phyloP scores from a whole-genome alignment of 2,329 filamentous ascomycete species.

The Ceratocystis huliohia region DNA sequence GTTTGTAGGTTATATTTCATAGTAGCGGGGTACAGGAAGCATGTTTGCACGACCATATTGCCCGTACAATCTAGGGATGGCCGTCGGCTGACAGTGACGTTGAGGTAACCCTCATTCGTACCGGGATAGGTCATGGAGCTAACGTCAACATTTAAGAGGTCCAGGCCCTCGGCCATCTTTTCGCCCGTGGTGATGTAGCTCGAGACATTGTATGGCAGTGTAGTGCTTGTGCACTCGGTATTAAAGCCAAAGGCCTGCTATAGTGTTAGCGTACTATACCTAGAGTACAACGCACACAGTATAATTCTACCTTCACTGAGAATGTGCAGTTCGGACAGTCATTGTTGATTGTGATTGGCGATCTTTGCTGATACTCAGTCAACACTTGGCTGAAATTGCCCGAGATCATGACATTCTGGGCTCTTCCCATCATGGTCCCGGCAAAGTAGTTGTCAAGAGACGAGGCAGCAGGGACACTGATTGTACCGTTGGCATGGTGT shows the following conservation, averaged over 20 bases:
- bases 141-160: conserved; percentile 10
- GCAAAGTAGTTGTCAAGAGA: conserved; percentile 17
- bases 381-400: conserved; percentile 20
- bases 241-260: conserved; percentile 18
- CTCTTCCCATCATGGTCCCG: conserved; percentile 16
- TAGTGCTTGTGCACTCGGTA: conserved; percentile 6
- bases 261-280: not conserved
- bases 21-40: conserved; percentile 17
- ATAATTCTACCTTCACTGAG: conserved; percentile 8
- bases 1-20: conserved; percentile 17
- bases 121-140: not conserved
- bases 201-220: conserved; percentile 10
- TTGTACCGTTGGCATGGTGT: conserved; percentile 16
- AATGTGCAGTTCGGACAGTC: conserved; percentile 21
- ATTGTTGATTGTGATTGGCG: conserved; percentile 17
- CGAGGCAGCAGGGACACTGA: conserved; percentile 13
- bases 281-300: not conserved
- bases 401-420: conserved; percentile 20
- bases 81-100: conserved; percentile 17
- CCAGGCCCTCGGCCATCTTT: conserved; percentile 4
- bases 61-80: conserved; percentile 17
- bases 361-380: conserved; percentile 19
- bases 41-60: conserved; percentile 16
- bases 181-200: conserved; percentile 7
- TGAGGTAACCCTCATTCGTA: conserved; percentile 17